Evolutionary conservation across 192 early-diverging fungal species (phyloP).

Genomic region (Dissophora globulifera): DNA sequence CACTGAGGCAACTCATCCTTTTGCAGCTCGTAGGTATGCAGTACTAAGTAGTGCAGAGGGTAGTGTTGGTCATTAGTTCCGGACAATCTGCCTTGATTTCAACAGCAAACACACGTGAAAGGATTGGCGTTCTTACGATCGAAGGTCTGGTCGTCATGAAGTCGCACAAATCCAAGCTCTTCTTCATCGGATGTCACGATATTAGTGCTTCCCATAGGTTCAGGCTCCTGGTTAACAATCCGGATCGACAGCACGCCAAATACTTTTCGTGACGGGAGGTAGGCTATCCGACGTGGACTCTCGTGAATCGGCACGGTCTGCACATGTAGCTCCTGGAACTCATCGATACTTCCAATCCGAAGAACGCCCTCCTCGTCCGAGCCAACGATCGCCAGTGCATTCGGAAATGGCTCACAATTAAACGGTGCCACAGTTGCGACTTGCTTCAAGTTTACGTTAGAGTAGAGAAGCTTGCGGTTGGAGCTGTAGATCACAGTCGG

Average conservation of each 20-base stretch:
- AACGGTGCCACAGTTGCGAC: constrained; percentile 75
- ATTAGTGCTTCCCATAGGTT: constrained; percentile 19
- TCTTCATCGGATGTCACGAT: constrained; percentile 42
- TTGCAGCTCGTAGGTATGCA: constrained; percentile 57
- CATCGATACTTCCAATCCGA: constrained; percentile 80
- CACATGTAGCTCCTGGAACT: constrained; percentile 88
- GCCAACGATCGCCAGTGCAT: constrained; percentile 68
- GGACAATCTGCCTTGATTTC: no score
- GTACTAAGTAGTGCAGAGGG: constrained; percentile 24
- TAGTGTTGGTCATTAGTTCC: not conserved
- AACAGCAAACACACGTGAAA: no score
- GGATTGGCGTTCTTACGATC: constrained; percentile 79
- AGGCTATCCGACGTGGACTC: constrained; percentile 75
- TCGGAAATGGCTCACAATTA: constrained; percentile 58
- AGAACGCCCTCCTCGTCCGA: constrained; percentile 65
- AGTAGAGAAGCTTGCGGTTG: constrained; percentile 79
- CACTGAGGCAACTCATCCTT: constrained; percentile 55
- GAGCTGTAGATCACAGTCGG: constrained; percentile 82
- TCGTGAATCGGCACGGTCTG: constrained; percentile 71
- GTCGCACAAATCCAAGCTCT: constrained; percentile 57
- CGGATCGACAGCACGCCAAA: constrained; percentile 72
- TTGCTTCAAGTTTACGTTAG: constrained; percentile 81
- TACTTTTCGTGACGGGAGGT: constrained; percentile 62
- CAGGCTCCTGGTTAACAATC: constrained; percentile 42
- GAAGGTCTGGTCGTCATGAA: constrained; percentile 80